Conservation (phyloP, 768 basidiomycete species). For the Suillus placidus region DNA sequence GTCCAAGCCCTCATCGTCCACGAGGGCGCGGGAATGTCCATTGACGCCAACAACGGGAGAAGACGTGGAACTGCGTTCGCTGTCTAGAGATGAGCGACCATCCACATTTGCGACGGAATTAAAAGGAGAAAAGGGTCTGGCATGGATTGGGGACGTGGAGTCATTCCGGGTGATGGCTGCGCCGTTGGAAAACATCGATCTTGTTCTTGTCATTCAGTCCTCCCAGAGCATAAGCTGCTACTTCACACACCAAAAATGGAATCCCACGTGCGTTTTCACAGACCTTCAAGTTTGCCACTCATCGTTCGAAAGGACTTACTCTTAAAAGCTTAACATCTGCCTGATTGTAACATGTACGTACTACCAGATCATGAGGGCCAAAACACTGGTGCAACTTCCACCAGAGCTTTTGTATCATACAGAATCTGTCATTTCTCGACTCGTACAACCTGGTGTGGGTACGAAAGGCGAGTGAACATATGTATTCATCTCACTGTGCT, state of each 20-base stretch:
- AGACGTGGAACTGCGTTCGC: conserved; percentile 41
- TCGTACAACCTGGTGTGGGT: conserved; percentile 40
- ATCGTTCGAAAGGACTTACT: neutral
- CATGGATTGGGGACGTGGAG: conserved; percentile 24
- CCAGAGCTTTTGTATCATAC: conserved; percentile 43
- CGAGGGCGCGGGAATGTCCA: conserved; percentile 36
- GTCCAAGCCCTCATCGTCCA: conserved; percentile 46
- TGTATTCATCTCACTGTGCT: conserved; percentile 5
- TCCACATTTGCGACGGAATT: conserved; percentile 24
- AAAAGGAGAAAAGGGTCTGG: conserved; percentile 36
- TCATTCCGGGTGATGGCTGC: conserved; percentile 10
- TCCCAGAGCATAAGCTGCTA: neutral
- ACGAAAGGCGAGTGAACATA: conserved; percentile 28
- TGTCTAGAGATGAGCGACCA: conserved; percentile 48
- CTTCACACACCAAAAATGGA: conserved; percentile 3
- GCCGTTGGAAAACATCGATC: conserved; percentile 16
- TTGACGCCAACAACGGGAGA: conserved; percentile 35
- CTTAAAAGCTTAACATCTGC: neutral
- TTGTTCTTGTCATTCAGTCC: conserved; percentile 3
- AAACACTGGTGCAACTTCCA: conserved; percentile 35
- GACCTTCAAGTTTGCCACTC: no score
- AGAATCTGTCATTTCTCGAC: conserved; percentile 37
- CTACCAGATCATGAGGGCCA: neutral
- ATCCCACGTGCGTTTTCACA: neutral
- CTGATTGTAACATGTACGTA: neutral